Percentiles rank a stretch among this genome's conserved stretches.
Evolutionary conservation across 495 filamentous ascomycete species (phyloP).

Genomic region (Penicillium riverlandense): DNA sequence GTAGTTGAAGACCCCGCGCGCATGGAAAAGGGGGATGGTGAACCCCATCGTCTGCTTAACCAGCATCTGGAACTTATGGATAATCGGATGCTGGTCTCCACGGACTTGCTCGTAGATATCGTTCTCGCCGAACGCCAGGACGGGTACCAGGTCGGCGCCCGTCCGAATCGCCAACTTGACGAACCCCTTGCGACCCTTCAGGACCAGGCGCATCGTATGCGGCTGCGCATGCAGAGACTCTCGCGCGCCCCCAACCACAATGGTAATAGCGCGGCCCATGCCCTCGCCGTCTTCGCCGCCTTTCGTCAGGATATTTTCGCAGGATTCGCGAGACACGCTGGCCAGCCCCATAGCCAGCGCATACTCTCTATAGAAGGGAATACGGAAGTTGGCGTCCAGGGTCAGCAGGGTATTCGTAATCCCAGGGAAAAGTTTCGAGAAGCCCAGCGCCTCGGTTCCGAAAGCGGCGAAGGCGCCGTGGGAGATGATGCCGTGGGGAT

Average conservation of each 20-base stretch:
- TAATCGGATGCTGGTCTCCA: constrained; percentile 58
- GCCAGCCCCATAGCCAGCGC: constrained; percentile 77
- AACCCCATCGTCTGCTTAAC: constrained; percentile 85
- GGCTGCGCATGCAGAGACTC: constrained; percentile 87
- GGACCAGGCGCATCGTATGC: constrained; percentile 61
- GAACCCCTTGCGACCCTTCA: constrained; percentile 83
- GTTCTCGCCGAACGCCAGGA: constrained; percentile 90
- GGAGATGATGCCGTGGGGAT: constrained; percentile 94
- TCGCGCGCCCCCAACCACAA: constrained; percentile 86
- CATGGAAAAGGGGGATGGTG: constrained; percentile 85
- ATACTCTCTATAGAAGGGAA: constrained; percentile 92
- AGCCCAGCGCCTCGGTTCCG: constrained; percentile 83
- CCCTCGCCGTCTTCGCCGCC: constrained; percentile 75
- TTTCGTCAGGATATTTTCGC: constrained; percentile 72
- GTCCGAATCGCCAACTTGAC: constrained; percentile 86
- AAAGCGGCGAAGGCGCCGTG: constrained; percentile 93
- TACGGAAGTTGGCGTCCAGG: constrained; percentile 83
- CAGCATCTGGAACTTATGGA: constrained; percentile 71
- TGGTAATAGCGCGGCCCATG: constrained; percentile 95
- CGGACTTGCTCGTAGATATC: constrained; percentile 87
- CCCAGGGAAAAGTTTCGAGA: constrained; percentile 85
- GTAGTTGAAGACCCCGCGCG: constrained; percentile 91
- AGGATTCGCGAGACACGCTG: constrained; percentile 84
- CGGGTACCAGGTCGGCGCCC: constrained; percentile 86
- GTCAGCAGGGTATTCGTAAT: constrained; percentile 90